phyloP scores from a whole-genome alignment of 306 rosid genomes.

The Benincasa hispida region DNA sequence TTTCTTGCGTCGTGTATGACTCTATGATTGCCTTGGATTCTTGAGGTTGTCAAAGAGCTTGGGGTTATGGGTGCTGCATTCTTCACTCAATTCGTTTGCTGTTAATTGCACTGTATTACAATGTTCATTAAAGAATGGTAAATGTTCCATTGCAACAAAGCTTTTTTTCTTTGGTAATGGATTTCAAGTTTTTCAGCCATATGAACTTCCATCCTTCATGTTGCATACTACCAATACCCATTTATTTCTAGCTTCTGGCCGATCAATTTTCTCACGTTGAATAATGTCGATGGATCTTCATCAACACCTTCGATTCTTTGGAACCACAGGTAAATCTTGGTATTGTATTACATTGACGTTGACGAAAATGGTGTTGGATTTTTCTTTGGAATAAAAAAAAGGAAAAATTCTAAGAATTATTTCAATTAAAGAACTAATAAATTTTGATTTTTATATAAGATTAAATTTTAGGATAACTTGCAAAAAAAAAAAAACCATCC shows the following conservation, averaged over 20 bases:
- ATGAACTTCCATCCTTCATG: not conserved
- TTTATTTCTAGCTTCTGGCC: not conserved
- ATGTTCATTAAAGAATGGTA: not conserved
- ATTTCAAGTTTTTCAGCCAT: not conserved
- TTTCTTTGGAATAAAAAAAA: too few species aligned
- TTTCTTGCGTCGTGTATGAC: constrained; percentile 26
- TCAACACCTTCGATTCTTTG: not conserved
- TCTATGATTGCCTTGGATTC: constrained; percentile 31
- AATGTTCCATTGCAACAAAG: too few species aligned
- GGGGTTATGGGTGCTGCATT: constrained; percentile 19
- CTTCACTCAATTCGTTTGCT: constrained; percentile 25
- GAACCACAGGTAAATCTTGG: not conserved
- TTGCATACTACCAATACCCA: not conserved
- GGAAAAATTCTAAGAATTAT: too few species aligned
- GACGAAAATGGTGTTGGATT: too few species aligned
- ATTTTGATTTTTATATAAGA: too few species aligned
- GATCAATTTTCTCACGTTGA: not conserved
- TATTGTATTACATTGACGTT: too few species aligned
- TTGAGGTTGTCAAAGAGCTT: constrained; percentile 21
- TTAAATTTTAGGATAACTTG: too few species aligned
- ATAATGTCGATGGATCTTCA: not conserved
- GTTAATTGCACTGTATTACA: constrained; percentile 21
- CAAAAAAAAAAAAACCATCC: too few species aligned
- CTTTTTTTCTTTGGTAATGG: not conserved
- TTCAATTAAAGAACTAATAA: too few species aligned